phyloP scores from a whole-genome alignment of 192 early-diverging fungal genomes.

The Coemansia sp. region DNA sequence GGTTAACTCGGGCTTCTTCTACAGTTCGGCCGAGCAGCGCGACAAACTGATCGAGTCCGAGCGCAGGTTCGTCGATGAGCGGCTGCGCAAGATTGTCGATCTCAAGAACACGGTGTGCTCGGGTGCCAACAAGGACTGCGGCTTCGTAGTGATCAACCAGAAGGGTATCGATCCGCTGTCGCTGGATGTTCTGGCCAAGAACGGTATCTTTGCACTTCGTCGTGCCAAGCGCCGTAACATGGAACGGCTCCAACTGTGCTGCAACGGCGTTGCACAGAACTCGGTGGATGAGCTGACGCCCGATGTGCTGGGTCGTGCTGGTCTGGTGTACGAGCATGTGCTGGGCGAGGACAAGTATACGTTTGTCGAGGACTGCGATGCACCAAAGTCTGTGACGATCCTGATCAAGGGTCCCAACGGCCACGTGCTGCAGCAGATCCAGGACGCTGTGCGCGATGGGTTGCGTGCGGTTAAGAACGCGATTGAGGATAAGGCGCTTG shows the following conservation, averaged over 20 bases:
- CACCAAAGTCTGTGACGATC: conserved; percentile 88
- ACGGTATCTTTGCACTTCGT: conserved; percentile 90
- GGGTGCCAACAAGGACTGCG: conserved; percentile 72
- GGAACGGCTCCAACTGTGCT: conserved; percentile 95
- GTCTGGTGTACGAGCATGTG: conserved; percentile 92
- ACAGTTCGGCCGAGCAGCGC: conserved; percentile 96
- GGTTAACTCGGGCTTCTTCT: conserved; percentile 99
- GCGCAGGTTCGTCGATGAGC: conserved; percentile 92
- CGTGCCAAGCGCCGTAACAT: conserved; percentile 99
- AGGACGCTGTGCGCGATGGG: conserved; percentile 98
- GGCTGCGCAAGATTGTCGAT: conserved; percentile 91
- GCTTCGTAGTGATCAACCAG: conserved; percentile 98
- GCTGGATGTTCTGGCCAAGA: conserved; percentile 94
- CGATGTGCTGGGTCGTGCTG: conserved; percentile 85
- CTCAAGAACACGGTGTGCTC: conserved; percentile 95
- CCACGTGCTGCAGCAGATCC: conserved; percentile 91
- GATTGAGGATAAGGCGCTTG: conserved; percentile 86
- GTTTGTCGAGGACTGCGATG: conserved; percentile 93
- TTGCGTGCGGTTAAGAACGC: conserved; percentile 98
- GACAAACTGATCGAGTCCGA: conserved; percentile 98
- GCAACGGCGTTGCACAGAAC: conserved; percentile 95
- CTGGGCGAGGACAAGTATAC: conserved; percentile 99
- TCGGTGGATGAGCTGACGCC: conserved; percentile 94
- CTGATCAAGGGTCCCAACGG: conserved; percentile 94
- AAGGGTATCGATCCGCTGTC: conserved; percentile 99